Base-by-base conservation (phyloP, 2,329 filamentous ascomycete species). In the Aspergillus sp. region DNA sequence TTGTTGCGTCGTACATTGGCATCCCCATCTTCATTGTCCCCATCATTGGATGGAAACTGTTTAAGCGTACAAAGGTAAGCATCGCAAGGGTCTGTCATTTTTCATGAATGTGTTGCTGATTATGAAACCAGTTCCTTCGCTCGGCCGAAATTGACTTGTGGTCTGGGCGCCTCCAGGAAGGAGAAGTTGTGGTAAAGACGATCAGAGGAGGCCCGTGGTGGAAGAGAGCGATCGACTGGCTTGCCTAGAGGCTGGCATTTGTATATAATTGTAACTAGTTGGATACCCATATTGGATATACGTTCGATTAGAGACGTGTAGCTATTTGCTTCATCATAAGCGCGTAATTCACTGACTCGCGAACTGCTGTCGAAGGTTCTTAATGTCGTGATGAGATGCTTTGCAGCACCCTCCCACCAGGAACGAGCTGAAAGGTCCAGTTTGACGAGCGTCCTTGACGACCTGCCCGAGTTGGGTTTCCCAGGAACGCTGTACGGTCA, bases 341-440 rank as follows among this genome's bases (percentile, higher is more conserved):
- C 9, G 7, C 11, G 25, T 11, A 29, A 10, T 29, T 29, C 3
- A 36, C 10, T 52, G 38, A 23, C 13, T 17, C 13, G 45, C 40
- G 13, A 66, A 59, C 34, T 63, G 57, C 36, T 63, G 47, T 14
- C 56, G 52, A 25, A 74, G 63, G 29, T 64, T 64, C 45, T 53
- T 54, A 45, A 74, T 73, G 55, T 73, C 64, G 9, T 58, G 58
- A 20, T 73, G 70, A 3, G 67, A 71, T 6, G 72, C 72, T 58
- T 77, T 78, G 62, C 76, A 78, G 56, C 76, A 78, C 11, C 76
- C 76, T 4, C 76, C 76, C 2, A 77, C 74, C 44, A 77, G 56
- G 40, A 78, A 69, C 0, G 59, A 58, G 9, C 52, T 50, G 47
- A 67, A 67, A 21, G 51, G 57, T 3, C 64, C 61, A 20, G 61